Evolutionary conservation across 495 filamentous ascomycete genomes (phyloP), one percentile per base, ranked within the genome.

Genomic region (Aspergillus bertholletiae): DNA sequence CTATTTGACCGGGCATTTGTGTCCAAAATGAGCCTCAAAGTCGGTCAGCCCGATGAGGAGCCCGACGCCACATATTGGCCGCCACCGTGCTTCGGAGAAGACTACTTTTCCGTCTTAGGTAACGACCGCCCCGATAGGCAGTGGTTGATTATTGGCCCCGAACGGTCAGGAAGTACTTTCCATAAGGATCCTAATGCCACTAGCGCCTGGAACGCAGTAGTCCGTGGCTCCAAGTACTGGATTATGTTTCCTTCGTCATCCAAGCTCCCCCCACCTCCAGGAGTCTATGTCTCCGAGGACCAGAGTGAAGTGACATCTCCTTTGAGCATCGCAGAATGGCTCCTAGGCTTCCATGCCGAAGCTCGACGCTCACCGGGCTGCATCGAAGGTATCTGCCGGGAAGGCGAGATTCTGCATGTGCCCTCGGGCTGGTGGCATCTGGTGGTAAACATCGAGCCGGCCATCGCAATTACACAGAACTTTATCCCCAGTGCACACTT

Each of bases 361-460:
- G 94, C 94, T 17, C 83, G 94, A 40, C 75, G 76, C 40, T 84
- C 87, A 8, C 82, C 83, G 1, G 91, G 88, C 5, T 97, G 92
- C 63, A 70, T 85, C 22, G 94, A 98, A 72, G 94, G 93, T 0
- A 81, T 97, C 30, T 98, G 94, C 66, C 69, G 72, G 49, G 86
- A 86, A 47, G 94, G 94, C 18, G 94, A 98, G 65, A 88, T 98
- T 30, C 68, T 98, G 48, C 90, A 98, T 65, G 94, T 98, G 28
- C 94, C 94, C 2, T 82, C 80, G 15, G 92, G 94, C 7, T 98
- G 94, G 92, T 98, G 92, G 88, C 94, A 98, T 75, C 73, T 97
- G 28, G 94, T 98, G 20, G 87, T 97, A 23, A 98, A 98, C 59
- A 69, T 96, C 20, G 84, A 88, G 49, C 76, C 83, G 3, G 86